phyloP scores from a whole-genome alignment of 2,329 filamentous ascomycete genomes.

The Talaromyces sp. region DNA sequence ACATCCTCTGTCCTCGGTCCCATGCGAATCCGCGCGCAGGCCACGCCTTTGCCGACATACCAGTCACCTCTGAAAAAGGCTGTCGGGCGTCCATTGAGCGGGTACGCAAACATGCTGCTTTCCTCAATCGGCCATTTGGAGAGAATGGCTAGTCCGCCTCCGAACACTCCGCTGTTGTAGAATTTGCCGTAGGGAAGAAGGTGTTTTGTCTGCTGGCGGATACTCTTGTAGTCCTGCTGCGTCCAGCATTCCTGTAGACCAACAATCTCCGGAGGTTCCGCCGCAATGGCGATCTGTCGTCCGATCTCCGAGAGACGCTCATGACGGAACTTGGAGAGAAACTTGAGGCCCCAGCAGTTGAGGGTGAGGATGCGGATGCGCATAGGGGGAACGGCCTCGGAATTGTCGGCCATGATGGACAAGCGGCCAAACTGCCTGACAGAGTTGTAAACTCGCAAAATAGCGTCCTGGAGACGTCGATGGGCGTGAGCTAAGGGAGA shows the following conservation, averaged over 20 bases:
- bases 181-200: conserved; percentile 88
- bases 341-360: conserved; percentile 97
- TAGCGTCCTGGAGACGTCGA: not conserved
- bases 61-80: conserved; percentile 94
- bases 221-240: conserved; percentile 72
- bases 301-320: conserved; percentile 82
- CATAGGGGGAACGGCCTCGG: conserved; percentile 32
- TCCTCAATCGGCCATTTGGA: conserved; percentile 90
- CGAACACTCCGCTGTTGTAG: conserved; percentile 84
- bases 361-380: conserved; percentile 77
- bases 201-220: conserved; percentile 65
- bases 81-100: conserved; percentile 87
- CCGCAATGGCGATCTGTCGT: conserved; percentile 63
- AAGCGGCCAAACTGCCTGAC: not conserved
- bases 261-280: conserved; percentile 73
- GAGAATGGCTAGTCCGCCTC: conserved; percentile 80
- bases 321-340: conserved; percentile 69
- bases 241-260: conserved; percentile 96
- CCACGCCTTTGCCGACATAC: conserved; percentile 93
- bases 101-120: conserved; percentile 77
- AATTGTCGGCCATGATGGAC: not conserved
- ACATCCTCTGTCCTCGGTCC: conserved; percentile 61
- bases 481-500: not conserved
- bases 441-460: not conserved
- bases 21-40: conserved; percentile 71